A percentile compares a stretch with the other conserved stretches of the same genome.
Evolutionary conservation across 805 yeast species (phyloP).

Genomic region (Cyberlindnera misumaiensis): DNA sequence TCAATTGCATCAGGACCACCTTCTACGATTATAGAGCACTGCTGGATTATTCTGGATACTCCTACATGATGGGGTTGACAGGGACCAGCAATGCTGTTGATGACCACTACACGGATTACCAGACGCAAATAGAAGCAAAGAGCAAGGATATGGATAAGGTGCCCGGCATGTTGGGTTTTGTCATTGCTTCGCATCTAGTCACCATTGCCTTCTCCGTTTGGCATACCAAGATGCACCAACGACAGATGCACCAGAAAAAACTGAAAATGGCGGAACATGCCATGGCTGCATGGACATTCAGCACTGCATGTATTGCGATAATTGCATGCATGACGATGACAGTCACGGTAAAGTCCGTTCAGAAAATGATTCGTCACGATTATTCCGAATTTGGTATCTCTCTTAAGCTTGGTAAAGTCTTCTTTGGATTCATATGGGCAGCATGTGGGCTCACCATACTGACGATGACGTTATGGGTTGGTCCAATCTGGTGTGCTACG

Average conservation of each 20-base stretch:
- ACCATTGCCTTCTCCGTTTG: conserved; percentile 26
- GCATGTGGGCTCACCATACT: conserved; percentile 20
- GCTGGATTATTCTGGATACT: conserved; percentile 9
- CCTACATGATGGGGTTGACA: conserved; percentile 28
- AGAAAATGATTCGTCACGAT: conserved; percentile 16
- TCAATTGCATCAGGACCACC: conserved; percentile 5
- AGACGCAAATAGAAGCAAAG: conserved; percentile 15
- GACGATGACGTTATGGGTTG: conserved; percentile 29
- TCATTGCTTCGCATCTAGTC: conserved; percentile 25
- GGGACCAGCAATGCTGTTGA: conserved; percentile 39
- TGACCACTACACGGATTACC: conserved; percentile 23
- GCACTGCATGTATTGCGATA: conserved; percentile 26
- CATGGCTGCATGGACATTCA: conserved; percentile 30
- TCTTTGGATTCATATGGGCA: conserved; percentile 37
- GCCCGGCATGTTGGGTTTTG: conserved; percentile 25
- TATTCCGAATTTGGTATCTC: conserved; percentile 42
- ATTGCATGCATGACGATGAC: conserved; percentile 29
- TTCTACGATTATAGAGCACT: conserved; percentile 11
- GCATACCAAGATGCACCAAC: conserved; percentile 18
- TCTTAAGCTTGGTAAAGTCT: conserved; percentile 34
- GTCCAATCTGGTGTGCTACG: conserved; percentile 49
- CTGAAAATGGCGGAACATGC: conserved; percentile 27
- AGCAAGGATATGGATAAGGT: conserved; percentile 21
- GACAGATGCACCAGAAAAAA: background rate
- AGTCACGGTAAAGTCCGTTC: conserved; percentile 18